Conservation (phyloP, 345 rosid genomes). For the Heritiera fomes region DNA sequence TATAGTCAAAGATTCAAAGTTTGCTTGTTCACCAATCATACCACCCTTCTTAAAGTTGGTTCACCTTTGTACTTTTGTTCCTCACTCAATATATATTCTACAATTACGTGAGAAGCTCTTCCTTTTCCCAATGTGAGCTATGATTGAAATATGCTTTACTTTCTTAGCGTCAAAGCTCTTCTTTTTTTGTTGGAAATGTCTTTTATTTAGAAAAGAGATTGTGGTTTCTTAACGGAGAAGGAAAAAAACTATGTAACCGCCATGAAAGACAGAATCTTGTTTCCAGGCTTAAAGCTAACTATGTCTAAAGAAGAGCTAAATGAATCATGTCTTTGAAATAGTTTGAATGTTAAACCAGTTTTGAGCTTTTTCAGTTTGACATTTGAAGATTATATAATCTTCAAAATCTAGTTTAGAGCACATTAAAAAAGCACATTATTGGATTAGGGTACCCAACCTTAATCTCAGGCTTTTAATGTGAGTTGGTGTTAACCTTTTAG, state of each 20-base stretch:
- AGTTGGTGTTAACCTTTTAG: not conserved
- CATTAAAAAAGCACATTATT: not conserved
- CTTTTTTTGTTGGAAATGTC: too few species aligned
- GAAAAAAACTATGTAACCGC: not conserved
- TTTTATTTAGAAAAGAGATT: not conserved
- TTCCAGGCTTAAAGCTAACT: not conserved
- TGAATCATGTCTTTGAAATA: too few species aligned
- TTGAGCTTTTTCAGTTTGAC: not conserved
- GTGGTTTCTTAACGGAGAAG: slow-evolving; percentile 14
- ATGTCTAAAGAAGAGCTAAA: too few species aligned
- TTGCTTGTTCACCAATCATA: slow-evolving; percentile 12
- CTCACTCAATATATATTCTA: not conserved
- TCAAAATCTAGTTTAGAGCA: not conserved
- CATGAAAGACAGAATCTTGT: not conserved
- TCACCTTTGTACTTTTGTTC: slow-evolving; percentile 4
- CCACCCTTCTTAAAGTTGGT: slow-evolving; percentile 6
- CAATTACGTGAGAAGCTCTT: slow-evolving; percentile 1
- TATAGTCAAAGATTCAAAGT: not conserved
- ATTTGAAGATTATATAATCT: not conserved
- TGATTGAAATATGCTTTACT: slow-evolving; percentile 14
- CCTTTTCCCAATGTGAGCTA: not conserved
- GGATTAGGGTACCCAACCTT: not conserved
- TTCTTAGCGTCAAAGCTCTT: slow-evolving; percentile 15
- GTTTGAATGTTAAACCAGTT: not conserved
- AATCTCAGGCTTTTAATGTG: not conserved